Percentiles rank a stretch among this genome's conserved stretches.
Evolutionary conservation across 2,329 filamentous ascomycete genomes (phyloP).

Genomic region (Epichloe amarillans): DNA sequence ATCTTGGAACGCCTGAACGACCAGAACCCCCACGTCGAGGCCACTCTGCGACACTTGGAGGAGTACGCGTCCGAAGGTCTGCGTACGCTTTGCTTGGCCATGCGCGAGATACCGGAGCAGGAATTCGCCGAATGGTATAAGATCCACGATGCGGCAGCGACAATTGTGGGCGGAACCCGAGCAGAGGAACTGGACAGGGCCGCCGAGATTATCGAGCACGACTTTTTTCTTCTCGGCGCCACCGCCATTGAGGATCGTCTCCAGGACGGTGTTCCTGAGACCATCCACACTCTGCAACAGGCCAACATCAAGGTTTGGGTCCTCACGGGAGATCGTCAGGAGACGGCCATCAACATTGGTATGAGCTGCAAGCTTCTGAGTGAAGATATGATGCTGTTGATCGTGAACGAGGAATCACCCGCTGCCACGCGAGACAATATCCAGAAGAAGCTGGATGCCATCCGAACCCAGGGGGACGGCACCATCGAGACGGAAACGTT

Average conservation of each 20-base stretch:
- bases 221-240: slow-evolving; percentile 81
- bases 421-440: slow-evolving; percentile 75
- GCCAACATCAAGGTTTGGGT: slow-evolving; percentile 99
- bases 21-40: slow-evolving; percentile 75
- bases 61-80: slow-evolving; percentile 96
- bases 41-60: slow-evolving; percentile 89
- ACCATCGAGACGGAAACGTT: slow-evolving; percentile 73
- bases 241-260: slow-evolving; percentile 95
- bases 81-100: slow-evolving; percentile 83
- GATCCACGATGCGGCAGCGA: slow-evolving; percentile 77
- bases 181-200: slow-evolving; percentile 95
- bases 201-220: slow-evolving; percentile 85
- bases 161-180: slow-evolving; percentile 82
- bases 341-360: slow-evolving; percentile 98
- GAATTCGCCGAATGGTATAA: slow-evolving; percentile 81
- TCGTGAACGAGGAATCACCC: slow-evolving; percentile 82
- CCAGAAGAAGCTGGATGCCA: slow-evolving; percentile 84
- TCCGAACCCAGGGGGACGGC: slow-evolving; percentile 63
- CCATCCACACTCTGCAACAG: slow-evolving; percentile 90
- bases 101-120: slow-evolving; percentile 81
- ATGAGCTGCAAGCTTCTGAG: slow-evolving; percentile 99
- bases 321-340: slow-evolving; percentile 89
- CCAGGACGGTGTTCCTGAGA: slow-evolving; percentile 95
- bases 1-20: slow-evolving; percentile 81
- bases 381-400: slow-evolving; percentile 96